Percentiles rank a stretch among this genome's conserved stretches.
These are phyloP conservation scores for Aspergillus pseudoglaucus DNA, from an alignment of 2,329 filamentous ascomycete genomes.

Conservation along the genomic window DNA sequence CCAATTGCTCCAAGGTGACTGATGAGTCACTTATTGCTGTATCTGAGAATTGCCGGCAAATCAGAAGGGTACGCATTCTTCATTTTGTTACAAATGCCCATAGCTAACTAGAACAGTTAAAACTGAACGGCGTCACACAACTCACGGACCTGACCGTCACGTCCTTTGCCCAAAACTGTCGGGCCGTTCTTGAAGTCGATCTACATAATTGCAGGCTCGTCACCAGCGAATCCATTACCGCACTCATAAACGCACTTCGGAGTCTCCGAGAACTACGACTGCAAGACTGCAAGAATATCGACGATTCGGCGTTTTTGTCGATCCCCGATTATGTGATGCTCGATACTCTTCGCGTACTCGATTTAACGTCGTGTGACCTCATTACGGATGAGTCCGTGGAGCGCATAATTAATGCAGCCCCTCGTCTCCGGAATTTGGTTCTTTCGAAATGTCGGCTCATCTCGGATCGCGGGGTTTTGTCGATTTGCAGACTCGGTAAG, in stretches of 20 bases:
- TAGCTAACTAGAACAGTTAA: conserved; percentile 54
- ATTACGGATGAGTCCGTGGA: conserved; percentile 82
- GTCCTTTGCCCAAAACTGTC: conserved; percentile 81
- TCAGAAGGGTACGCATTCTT: conserved; percentile 65
- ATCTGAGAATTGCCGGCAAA: conserved; percentile 72
- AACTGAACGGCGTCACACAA: conserved; percentile 87
- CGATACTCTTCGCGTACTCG: conserved; percentile 85
- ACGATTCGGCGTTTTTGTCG: conserved; percentile 78
- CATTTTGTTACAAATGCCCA: conserved; percentile 22
- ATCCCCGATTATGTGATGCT: conserved; percentile 64
- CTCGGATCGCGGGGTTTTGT: conserved; percentile 78
- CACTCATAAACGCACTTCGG: conserved; percentile 68
- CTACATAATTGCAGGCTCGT: conserved; percentile 78
- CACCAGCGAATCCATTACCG: conserved; percentile 75
- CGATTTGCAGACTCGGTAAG: conserved; percentile 85
- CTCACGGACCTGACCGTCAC: conserved; percentile 74
- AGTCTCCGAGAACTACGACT: conserved; percentile 87
- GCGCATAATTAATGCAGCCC: conserved; percentile 79
- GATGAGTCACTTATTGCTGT: conserved; percentile 78
- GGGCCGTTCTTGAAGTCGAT: conserved; percentile 93
- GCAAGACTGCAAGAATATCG: conserved; percentile 75
- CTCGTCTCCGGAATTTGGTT: conserved; percentile 83
- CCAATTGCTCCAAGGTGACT: conserved; percentile 74
- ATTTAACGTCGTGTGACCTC: conserved; percentile 80
- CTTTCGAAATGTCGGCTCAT: conserved; percentile 91